These are phyloP conservation scores for Kazachstania martiniae DNA, from an alignment of 805 yeast genomes.

Conservation along the genomic window DNA sequence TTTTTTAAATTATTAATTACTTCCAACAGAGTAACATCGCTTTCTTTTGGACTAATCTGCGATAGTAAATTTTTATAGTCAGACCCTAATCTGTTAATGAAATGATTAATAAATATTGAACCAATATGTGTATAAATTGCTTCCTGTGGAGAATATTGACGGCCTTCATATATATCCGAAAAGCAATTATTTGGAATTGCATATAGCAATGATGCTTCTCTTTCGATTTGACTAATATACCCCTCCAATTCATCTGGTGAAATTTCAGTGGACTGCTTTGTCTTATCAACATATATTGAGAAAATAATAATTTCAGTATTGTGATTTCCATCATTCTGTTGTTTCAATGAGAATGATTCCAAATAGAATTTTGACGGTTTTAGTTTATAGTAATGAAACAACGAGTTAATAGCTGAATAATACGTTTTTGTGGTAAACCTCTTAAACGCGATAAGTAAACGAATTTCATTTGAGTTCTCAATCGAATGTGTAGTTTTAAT, in stretches of 20 bases:
- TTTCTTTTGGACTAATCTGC: slow-evolving; percentile 51
- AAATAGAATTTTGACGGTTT: slow-evolving; percentile 82
- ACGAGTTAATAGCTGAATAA: slow-evolving; percentile 74
- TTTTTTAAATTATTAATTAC: slow-evolving; percentile 71
- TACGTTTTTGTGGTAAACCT: slow-evolving; percentile 78
- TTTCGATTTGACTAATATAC: slow-evolving; percentile 78
- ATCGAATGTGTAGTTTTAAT: slow-evolving; percentile 69
- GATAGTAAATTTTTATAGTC: slow-evolving; percentile 65
- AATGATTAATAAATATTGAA: slow-evolving; percentile 85
- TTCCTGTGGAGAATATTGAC: slow-evolving; percentile 85
- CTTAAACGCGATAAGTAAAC: slow-evolving; percentile 81
- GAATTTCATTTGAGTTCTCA: slow-evolving; percentile 70
- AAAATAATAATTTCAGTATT: slow-evolving; percentile 78
- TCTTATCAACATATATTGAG: slow-evolving; percentile 72
- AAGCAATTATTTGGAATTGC: slow-evolving; percentile 84
- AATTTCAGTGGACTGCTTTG: slow-evolving; percentile 34
- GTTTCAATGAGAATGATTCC: slow-evolving; percentile 55
- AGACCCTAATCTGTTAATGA: slow-evolving; percentile 85
- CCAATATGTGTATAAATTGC: slow-evolving; percentile 91
- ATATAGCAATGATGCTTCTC: slow-evolving; percentile 86
- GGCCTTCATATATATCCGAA: slow-evolving; percentile 57
- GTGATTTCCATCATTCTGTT: slow-evolving; percentile 30
- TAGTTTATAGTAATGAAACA: slow-evolving; percentile 82
- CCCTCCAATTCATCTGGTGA: slow-evolving; percentile 36
- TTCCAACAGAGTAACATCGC: slow-evolving; percentile 55